phyloP scores from a whole-genome alignment of 1,139 yeast species.

The Hansenula lynferdii region DNA sequence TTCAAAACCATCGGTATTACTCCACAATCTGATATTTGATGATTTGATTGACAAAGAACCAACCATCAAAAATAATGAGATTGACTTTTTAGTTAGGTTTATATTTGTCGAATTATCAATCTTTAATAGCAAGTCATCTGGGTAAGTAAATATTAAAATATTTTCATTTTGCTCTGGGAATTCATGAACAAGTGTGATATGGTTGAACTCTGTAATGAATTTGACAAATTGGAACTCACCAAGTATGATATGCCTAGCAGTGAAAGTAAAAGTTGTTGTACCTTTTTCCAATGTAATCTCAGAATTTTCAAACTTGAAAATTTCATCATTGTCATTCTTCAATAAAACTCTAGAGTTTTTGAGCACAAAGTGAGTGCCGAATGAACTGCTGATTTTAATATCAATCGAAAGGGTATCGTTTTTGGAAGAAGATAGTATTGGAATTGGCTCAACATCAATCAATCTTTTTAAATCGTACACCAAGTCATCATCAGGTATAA shows the following conservation, averaged over 20 bases:
- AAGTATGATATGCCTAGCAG: slow-evolving; percentile 8
- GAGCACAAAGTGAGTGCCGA: slow-evolving; percentile 3
- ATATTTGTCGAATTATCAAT: slow-evolving; percentile 18
- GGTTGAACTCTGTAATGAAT: slow-evolving; percentile 19
- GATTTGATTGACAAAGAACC: slow-evolving; percentile 5
- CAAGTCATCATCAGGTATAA: slow-evolving; percentile 3
- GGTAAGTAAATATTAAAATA: slow-evolving; percentile 10
- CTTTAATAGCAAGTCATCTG: slow-evolving; percentile 9
- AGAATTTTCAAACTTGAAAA: slow-evolving; percentile 4
- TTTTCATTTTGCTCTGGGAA: slow-evolving; percentile 8
- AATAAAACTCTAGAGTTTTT: slow-evolving; percentile 5
- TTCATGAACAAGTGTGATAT: slow-evolving; percentile 20
- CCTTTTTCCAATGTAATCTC: slow-evolving; percentile 2
- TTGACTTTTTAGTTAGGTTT: slow-evolving; percentile 16
- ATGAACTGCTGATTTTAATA: slow-evolving; percentile 1
- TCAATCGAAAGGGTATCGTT: slow-evolving; percentile 4
- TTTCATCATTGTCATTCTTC: slow-evolving; percentile 8
- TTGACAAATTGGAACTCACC: slow-evolving; percentile 23
- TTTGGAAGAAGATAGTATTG: background rate
- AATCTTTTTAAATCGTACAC: slow-evolving; percentile 5
- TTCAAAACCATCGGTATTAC: slow-evolving; percentile 5
- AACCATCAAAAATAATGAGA: slow-evolving; percentile 18
- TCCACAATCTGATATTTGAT: slow-evolving; percentile 7
- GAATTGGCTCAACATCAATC: slow-evolving; percentile 5
- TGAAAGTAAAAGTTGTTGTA: slow-evolving; percentile 1